Base-by-base conservation (phyloP, 2,329 filamentous ascomycete genomes). In the Aspergillus sojae region DNA sequence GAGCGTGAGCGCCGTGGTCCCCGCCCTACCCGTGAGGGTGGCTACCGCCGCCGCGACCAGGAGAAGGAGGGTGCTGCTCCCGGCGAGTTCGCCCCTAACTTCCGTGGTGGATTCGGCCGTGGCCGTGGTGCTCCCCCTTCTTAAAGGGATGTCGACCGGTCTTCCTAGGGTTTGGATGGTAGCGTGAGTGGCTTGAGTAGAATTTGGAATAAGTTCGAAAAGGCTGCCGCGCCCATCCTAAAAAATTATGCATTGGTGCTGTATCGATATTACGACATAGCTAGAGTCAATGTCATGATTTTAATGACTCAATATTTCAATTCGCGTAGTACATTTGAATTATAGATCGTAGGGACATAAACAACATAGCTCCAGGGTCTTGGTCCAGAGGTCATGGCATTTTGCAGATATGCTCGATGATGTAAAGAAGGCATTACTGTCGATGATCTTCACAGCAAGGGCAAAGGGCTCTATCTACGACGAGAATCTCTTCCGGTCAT, bases 61-160 rank as follows among this genome's bases (percentile, higher is more conserved):
- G 91, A 89, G 78, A 96, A 96, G 89, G 93, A 96, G 86, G 92
- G 92, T 78, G 92, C 90, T 86, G 92, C 93, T 80, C 91, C 93
- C 78, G 91, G 92, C 84, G 92, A 93, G 83, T 97, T 95, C 82
- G 90, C 91, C 84, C 93, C 93, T 80, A 89, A 91, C 82, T 97
- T 97, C 91, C 92, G 91, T 87, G 91, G 91, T 86, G 92, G 91
- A 78, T 91, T 91, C 81, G 93, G 93, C 80, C 92, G 93, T 89
- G 93, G 92, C 82, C 91, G 92, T 86, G 90, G 90, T 78, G 88
- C 84, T 78, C 86, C 91, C 83, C 88, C 91, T 74, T 79, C 78
- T 67, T 77, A 72, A 74, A 63, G 65, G 66, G 67, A 67, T 74
- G 70, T 71, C 68, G 72, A 70, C 73, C 66, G 72, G 75, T 77